phyloP scores from a whole-genome alignment of 768 basidiomycete genomes.

The Mycena latifolia region DNA sequence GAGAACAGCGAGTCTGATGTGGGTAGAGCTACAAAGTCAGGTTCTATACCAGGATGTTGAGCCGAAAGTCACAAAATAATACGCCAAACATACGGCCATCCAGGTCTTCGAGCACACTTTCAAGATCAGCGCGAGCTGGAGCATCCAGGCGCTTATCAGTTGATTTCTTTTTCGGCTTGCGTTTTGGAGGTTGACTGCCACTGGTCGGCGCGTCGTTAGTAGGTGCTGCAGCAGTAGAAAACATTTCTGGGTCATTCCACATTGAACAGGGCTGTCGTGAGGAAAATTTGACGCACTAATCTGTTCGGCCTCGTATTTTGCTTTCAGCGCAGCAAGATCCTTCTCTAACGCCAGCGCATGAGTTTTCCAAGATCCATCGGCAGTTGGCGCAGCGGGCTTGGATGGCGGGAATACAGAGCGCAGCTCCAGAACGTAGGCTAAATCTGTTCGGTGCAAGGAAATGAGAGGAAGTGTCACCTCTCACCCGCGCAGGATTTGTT shows the following conservation, averaged over 20 bases:
- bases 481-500: slow-evolving; percentile 56
- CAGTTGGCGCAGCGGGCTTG: slow-evolving; percentile 6
- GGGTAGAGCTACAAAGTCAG: slow-evolving; percentile 25
- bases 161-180: slow-evolving; percentile 37
- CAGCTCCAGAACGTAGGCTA: slow-evolving; percentile 27
- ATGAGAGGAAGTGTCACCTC: slow-evolving; percentile 19
- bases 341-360: slow-evolving; percentile 31
- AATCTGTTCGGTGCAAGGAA: not conserved
- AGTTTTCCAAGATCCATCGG: slow-evolving; percentile 27
- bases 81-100: slow-evolving; percentile 23
- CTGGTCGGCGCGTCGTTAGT: slow-evolving; percentile 21
- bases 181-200: slow-evolving; percentile 25
- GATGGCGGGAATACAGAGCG: slow-evolving; percentile 26
- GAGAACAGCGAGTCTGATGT: slow-evolving; percentile 40
- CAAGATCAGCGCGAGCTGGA: slow-evolving; percentile 28
- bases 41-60: not conserved
- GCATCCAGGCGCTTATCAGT: slow-evolving; percentile 14
- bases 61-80: not conserved
- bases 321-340: slow-evolving; percentile 51
- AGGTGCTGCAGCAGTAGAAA: slow-evolving; percentile 36
- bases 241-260: slow-evolving; percentile 34
- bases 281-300: slow-evolving; percentile 49
- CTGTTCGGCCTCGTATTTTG: slow-evolving; percentile 55
- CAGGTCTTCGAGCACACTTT: slow-evolving; percentile 34
- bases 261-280: not conserved